Percentiles rank a stretch among this genome's conserved stretches.
phyloP scores from a whole-genome alignment of 257 asterid genomes.

The Agastache rugosa region DNA sequence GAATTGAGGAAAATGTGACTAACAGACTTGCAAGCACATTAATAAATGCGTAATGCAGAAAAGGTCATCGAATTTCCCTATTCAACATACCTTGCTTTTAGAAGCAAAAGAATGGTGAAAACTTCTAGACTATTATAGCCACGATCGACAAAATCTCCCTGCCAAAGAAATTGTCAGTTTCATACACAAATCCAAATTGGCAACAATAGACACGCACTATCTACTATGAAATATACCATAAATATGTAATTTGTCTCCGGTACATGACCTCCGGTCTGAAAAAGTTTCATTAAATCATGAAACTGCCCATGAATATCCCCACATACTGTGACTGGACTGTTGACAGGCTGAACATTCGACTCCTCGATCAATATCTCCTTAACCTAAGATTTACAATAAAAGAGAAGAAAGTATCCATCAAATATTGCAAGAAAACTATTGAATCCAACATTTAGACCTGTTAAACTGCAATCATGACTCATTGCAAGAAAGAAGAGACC shows the following conservation, averaged over 20 bases:
- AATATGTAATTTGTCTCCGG: constrained; percentile 92
- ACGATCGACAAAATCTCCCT: constrained; percentile 99
- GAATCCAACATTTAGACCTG: background rate
- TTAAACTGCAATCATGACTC: background rate
- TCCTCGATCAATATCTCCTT: constrained; percentile 95
- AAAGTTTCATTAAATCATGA: constrained; percentile 93
- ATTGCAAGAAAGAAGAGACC: background rate
- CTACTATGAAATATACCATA: constrained; percentile 63
- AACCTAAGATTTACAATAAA: constrained; percentile 55
- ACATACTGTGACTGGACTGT: constrained; percentile 91
- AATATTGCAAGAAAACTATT: background rate
- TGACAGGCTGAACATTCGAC: constrained; percentile 96
- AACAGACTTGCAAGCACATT: constrained; percentile 7
- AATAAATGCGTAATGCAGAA: background rate
- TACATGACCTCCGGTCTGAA: constrained; percentile 93
- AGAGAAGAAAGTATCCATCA: constrained; percentile 1
- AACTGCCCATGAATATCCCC: constrained; percentile 95
- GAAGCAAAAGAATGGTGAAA: constrained; percentile 92
- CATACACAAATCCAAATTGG: constrained; percentile 18
- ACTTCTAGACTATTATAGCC: constrained; percentile 98
- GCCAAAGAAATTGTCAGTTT: constrained; percentile 23
- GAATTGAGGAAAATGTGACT: background rate
- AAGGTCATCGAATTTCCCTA: constrained; percentile 3
- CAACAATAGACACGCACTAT: background rate
- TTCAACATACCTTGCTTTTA: constrained; percentile 82